Evolutionary conservation across 2,329 filamentous ascomycete species (phyloP), one percentile per base, ranked within the genome.

Genomic region (Claviceps purpurea): DNA sequence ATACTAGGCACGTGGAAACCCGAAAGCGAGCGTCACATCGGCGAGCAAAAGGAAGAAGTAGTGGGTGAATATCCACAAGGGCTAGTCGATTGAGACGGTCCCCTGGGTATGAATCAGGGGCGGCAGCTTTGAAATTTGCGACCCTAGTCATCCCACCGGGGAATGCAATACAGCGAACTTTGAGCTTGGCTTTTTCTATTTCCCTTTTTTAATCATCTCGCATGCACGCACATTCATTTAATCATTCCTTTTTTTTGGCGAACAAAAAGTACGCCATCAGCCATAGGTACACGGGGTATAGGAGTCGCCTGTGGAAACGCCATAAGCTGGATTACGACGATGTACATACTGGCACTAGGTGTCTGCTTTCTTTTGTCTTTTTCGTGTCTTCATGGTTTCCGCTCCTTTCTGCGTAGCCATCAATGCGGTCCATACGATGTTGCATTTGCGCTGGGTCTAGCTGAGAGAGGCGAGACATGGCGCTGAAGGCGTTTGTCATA

Each of bases 1-100:
- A 2, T 14, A 16, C 6, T 60, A 88, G 84, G 84, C 48, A 84
- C 82, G 3, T 89, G 84, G 84, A 89, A 89, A 65, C 84, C 85
- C 24, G 83, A 87, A 62, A 77, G 68, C 59, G 79, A 85, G 62
- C 76, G 84, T 56, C 82, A 87, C 60, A 85, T 88, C 59, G 84
- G 84, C 59, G 73, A 76, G 57, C 56, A 63, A 55, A 53, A 57
- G 22, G 51, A 62, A 4, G 56, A 58, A n/a, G 20, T 22, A 40
- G 16, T 44, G 26, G 18, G 5, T 30, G 34, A 49, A 22, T n/a
- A 14, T 20, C 38, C 30, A 43, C 4, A 42, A 49, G 16, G 34
- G 34, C 38, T 34, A 14, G 38, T 14, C 39, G 39, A 34, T 18
- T 42, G 16, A 42, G 16, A 26, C 14, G 39, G 24, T 13, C 3